These are phyloP conservation scores for Bruguiera gymnorhiza DNA, from an alignment of 345 rosid genomes.

Conservation along the genomic window DNA sequence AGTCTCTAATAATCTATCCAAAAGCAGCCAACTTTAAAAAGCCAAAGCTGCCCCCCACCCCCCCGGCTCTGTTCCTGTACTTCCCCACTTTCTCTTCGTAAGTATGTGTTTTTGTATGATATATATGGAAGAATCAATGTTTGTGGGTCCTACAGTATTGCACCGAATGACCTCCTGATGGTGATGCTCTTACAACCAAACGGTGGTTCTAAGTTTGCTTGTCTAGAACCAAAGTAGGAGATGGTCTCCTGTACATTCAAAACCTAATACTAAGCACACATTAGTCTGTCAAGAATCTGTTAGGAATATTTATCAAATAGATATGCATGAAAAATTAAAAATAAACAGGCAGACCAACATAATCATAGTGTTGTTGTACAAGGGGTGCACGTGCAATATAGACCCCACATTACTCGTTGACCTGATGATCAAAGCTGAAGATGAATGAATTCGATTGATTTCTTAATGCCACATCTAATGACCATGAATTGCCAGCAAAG, in stretches of 20 bases:
- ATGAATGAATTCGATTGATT: not conserved
- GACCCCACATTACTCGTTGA: constrained; percentile 30
- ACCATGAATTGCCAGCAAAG: constrained; percentile 21
- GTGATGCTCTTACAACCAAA: constrained; percentile 4
- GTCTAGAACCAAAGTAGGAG: constrained; percentile 1
- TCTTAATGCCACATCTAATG: constrained; percentile 9
- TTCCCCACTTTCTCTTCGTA: not conserved
- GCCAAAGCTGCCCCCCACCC: constrained; percentile 42
- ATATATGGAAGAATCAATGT: not conserved
- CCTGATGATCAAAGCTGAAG: constrained; percentile 21
- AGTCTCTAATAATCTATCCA: constrained; percentile 35
- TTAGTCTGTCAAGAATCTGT: not conserved
- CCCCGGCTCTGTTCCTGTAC: not conserved
- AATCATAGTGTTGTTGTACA: constrained; percentile 21
- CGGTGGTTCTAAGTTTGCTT: not conserved
- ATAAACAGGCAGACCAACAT: no score
- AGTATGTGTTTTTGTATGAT: not conserved
- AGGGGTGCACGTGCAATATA: constrained; percentile 50
- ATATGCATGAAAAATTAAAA: no score
- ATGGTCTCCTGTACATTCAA: constrained; percentile 11
- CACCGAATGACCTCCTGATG: constrained; percentile 7
- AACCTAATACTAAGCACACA: constrained; percentile 8
- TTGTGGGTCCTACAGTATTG: constrained; percentile 4
- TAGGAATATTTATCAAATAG: no score
- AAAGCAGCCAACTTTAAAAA: constrained; percentile 56